phyloP scores from a whole-genome alignment of 78 protist species.

The Pirum gemmata region DNA sequence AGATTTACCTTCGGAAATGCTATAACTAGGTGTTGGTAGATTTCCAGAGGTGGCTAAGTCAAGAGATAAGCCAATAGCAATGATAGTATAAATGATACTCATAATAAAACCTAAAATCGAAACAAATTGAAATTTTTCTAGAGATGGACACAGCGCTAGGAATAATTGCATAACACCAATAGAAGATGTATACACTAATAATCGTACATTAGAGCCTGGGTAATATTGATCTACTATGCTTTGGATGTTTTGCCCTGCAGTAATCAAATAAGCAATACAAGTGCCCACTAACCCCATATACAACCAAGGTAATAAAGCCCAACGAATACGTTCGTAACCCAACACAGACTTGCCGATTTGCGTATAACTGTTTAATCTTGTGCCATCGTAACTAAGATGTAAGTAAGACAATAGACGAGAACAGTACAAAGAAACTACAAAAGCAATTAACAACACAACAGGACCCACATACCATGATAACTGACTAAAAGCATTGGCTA shows the following conservation, averaged over 20 bases:
- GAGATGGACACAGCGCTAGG: background rate
- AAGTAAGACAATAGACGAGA: background rate
- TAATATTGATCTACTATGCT: background rate
- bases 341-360: conserved; percentile 15
- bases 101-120: background rate
- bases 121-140: background rate
- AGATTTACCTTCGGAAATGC: too few species aligned
- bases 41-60: background rate
- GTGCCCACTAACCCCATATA: background rate
- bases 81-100: background rate
- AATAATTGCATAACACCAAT: background rate
- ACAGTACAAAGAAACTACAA: background rate
- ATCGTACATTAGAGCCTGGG: background rate
- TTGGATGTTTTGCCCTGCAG: conserved; percentile 32
- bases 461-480: background rate
- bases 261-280: conserved; percentile 27
- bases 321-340: background rate
- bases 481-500: background rate
- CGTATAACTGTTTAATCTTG: background rate
- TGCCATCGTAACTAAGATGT: background rate
- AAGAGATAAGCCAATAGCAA: background rate
- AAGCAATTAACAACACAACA: background rate
- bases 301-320: background rate
- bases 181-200: background rate
- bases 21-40: background rate